phyloP scores from a whole-genome alignment of 306 rosid genomes.

The Cyamopsis tetragonoloba region DNA sequence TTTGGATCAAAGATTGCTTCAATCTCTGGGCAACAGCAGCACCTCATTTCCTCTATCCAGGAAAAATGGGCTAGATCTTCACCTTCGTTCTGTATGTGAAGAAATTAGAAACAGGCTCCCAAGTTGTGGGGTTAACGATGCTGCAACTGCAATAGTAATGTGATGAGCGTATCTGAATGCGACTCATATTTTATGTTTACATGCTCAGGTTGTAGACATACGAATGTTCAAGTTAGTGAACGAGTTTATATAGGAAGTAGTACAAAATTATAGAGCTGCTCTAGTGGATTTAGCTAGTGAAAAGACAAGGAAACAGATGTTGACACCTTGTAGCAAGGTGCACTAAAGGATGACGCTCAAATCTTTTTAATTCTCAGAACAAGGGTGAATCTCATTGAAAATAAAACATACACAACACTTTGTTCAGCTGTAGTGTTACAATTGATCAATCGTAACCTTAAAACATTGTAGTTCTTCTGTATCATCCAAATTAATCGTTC shows the following conservation, averaged over 20 bases:
- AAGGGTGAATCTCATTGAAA: background rate
- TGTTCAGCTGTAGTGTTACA: no score
- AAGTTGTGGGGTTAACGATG: slow-evolving; percentile 15
- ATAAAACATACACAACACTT: background rate
- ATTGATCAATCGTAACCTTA: no score
- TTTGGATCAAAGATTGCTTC: slow-evolving; percentile 39
- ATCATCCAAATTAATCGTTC: background rate
- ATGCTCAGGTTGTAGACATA: background rate
- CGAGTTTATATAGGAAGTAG: background rate
- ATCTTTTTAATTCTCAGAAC: background rate
- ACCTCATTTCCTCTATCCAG: slow-evolving; percentile 32
- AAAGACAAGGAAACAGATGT: background rate
- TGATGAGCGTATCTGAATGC: slow-evolving; percentile 30
- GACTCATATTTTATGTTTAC: slow-evolving; percentile 20
- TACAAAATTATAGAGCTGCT: background rate
- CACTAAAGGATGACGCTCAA: background rate
- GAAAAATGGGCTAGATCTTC: slow-evolving; percentile 38
- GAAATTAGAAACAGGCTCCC: slow-evolving; percentile 33
- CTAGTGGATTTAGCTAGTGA: background rate
- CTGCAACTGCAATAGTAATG: slow-evolving; percentile 37
- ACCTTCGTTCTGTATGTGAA: slow-evolving; percentile 37
- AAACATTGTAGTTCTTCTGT: background rate
- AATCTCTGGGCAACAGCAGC: slow-evolving; percentile 50
- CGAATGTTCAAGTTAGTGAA: background rate
- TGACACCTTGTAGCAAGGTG: background rate